A percentile compares a stretch with the other conserved stretches of the same genome.
These are phyloP conservation scores for Rhizoclosmatium globosum DNA, from an alignment of 192 early-diverging fungal species.

Conservation along the genomic window DNA sequence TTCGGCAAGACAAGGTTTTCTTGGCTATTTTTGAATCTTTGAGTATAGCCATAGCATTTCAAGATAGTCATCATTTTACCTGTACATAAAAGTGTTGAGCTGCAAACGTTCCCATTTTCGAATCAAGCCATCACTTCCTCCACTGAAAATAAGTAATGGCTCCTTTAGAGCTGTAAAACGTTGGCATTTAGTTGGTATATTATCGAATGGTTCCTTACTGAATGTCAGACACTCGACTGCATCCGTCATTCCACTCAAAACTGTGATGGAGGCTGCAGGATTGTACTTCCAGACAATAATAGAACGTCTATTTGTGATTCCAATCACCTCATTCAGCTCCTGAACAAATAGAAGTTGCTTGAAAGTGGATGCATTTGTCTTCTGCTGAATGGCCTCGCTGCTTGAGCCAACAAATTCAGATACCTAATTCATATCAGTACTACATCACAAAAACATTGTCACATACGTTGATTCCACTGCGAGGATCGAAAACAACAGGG, in stretches of 20 bases:
- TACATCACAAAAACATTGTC: not conserved
- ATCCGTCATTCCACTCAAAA: constrained; percentile 61
- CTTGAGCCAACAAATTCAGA: constrained; percentile 65
- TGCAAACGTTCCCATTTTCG: constrained; percentile 69
- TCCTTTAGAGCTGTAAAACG: constrained; percentile 57
- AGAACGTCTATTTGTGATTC: constrained; percentile 50
- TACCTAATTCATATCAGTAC: constrained; percentile 40
- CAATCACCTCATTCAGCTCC: constrained; percentile 61
- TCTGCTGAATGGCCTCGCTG: constrained; percentile 47
- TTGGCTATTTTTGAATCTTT: constrained; percentile 39
- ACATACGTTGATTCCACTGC: constrained; percentile 64
- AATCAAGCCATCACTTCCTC: constrained; percentile 62
- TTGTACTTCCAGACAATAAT: constrained; percentile 67
- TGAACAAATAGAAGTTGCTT: constrained; percentile 59
- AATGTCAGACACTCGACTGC: constrained; percentile 64
- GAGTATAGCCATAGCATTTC: not conserved
- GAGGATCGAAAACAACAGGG: constrained; percentile 64
- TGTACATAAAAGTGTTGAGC: constrained; percentile 72
- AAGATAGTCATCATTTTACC: constrained; percentile 34
- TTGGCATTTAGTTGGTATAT: constrained; percentile 3
- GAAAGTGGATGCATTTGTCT: constrained; percentile 44
- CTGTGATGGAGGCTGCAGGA: constrained; percentile 56
- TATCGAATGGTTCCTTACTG: constrained; percentile 34
- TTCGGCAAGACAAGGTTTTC: constrained; percentile 56
- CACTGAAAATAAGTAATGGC: constrained; percentile 67